Evolutionary conservation across 2,329 filamentous ascomycete genomes (phyloP), one percentile per base, ranked within the genome.

Genomic region (Neofusicoccum cordaticola): DNA sequence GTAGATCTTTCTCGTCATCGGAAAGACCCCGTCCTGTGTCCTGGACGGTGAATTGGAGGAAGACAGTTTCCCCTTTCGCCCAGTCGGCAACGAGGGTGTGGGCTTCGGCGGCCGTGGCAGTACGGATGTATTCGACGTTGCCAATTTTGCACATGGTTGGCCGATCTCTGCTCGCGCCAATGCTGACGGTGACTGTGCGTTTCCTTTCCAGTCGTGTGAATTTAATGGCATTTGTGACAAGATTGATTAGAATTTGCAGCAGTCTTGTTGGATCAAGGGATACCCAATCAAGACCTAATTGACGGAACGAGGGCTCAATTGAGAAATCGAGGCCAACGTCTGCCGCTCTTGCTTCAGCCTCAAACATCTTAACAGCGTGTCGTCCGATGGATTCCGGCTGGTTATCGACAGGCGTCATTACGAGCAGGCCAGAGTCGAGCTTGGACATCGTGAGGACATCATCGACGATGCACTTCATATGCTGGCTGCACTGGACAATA

Each of bases 401-500:
- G 9, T 45, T 19, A 12, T 60, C 63, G 27, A 61, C 63, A 0
- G 80, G 79, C 1, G 76, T 78, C 34, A 82, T 78, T 3, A 76
- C 73, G 2, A 82, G 69, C 5, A 82, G 72, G 66, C 76, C 78
- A 0, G 79, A 79, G 51, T 81, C 80, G 15, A 82, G 74, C 62
- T 81, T 82, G 44, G 76, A 79, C 22, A 81, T 68, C 0, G 79
- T 81, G 1, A 82, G 71, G 4, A 82, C 74, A 65, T 83, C 81
- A 66, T 82, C 80, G 9, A 82, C 80, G 42, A 83, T 82, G 22
- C 79, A 72, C 66, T 81, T 82, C 64, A 82, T 80, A 64, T 83
- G 81, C 31, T 79, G 75, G 5, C 78, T 78, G 67, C 81, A 83
- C 42, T 79, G 73, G 41, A 79, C 74, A 64, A 83, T 81, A 37